Evolutionary conservation across 2,329 filamentous ascomycete genomes (phyloP), one percentile per base, ranked within the genome.

Genomic region (Penicillium janthinellum): DNA sequence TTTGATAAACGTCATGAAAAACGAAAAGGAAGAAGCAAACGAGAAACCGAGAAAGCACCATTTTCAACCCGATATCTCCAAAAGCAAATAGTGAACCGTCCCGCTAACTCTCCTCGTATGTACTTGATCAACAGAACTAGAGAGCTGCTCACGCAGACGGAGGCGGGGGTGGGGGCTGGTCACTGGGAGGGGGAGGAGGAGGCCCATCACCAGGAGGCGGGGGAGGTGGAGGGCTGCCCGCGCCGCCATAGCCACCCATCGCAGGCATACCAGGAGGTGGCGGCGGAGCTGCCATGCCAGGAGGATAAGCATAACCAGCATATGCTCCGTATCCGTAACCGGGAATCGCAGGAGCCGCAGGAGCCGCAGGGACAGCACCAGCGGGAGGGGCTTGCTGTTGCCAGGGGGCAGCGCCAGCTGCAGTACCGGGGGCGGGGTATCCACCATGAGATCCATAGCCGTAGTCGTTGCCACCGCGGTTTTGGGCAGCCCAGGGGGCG

Each of bases 151-250:
- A 77, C 53, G 72, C 70, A n/a, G 77, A 73, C 42, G 86, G 86
- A 55, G 84, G 84, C 39, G 86, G 87, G 25, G 89, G 87, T 22
- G 87, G 87, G 63, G 84, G 84, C 62, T 82, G 81, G 59, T 86
- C 84, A 67, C 83, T 83, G 15, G 81, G 81, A 42, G 79, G 78
- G 65, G 78, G 78, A 67, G 77, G 77, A 10, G 77, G 77, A 25
- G 76, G 77, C 44, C 71, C 74, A 56, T 79, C 76, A 54, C 71
- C 75, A 61, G 66, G 66, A 15, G 59, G 59, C 14, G 56, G 77
- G 22, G 56, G 77, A 14, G 77, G 77, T 0, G 77, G 76, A 55
- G 77, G 77, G 42, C 70, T 71, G 39, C 69, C 71, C 56, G 72
- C 70, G 61, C 68, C 71, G 35, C 75, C 76, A 60, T 76, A 73